These are phyloP conservation scores for Kwoniella shivajii DNA, from an alignment of 1,284 basidiomycete genomes.

Conservation along the genomic window DNA sequence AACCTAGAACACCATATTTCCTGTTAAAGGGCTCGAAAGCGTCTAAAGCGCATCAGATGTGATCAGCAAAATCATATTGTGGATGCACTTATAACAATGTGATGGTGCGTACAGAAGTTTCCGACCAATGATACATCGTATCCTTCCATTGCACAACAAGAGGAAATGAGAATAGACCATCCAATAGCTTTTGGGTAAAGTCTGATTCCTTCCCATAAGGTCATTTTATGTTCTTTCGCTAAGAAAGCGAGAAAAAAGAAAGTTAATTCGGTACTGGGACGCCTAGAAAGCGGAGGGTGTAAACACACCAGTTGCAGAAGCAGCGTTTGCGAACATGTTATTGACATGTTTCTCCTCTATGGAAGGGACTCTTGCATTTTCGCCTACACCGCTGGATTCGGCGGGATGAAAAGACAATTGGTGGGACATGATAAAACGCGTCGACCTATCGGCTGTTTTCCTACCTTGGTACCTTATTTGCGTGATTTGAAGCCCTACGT, in stretches of 20 bases:
- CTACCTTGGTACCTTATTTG: too few species aligned
- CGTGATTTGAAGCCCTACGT: too few species aligned
- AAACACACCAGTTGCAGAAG: constrained; percentile 27
- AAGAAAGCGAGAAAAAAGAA: too few species aligned
- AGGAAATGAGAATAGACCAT: constrained; percentile 56
- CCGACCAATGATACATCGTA: constrained; percentile 50
- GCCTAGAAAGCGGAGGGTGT: too few species aligned
- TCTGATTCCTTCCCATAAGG: constrained; percentile 44
- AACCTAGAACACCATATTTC: constrained; percentile 43
- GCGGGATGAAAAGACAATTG: too few species aligned
- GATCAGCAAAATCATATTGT: not conserved
- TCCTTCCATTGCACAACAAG: constrained; percentile 58
- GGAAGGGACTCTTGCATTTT: constrained; percentile 1
- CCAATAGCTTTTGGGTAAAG: constrained; percentile 56
- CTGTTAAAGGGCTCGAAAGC: constrained; percentile 49
- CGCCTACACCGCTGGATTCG: not conserved
- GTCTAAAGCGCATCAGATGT: constrained; percentile 20
- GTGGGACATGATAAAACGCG: too few species aligned
- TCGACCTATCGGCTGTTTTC: too few species aligned
- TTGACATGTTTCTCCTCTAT: constrained; percentile 12
- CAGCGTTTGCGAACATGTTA: constrained; percentile 32
- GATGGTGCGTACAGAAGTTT: constrained; percentile 41
- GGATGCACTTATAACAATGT: not conserved
- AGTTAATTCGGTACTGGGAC: too few species aligned
- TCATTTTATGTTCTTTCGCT: constrained; percentile 53